Conservation (phyloP, 2,329 filamentous ascomycete species). For the Malbranchea cinnamomea region DNA sequence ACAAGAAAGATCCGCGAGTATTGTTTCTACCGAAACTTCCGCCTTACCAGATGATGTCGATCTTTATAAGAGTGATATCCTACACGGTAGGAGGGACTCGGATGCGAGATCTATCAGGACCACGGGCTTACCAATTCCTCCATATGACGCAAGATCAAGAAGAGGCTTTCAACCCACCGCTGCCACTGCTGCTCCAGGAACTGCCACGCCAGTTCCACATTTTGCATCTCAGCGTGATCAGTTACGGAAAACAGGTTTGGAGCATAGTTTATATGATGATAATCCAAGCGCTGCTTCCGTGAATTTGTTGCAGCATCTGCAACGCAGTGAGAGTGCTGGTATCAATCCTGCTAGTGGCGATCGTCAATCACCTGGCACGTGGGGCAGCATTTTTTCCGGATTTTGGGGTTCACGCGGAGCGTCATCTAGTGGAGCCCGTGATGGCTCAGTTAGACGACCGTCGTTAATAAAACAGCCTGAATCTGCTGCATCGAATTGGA, state of each 20-base stretch:
- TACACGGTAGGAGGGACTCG: slow-evolving; percentile 23
- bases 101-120: slow-evolving; percentile 31
- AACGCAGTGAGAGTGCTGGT: slow-evolving; percentile 37
- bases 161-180: slow-evolving; percentile 37
- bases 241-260: slow-evolving; percentile 5
- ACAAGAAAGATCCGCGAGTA: slow-evolving; percentile 28
- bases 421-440: slow-evolving; percentile 33
- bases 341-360: slow-evolving; percentile 31
- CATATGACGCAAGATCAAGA: slow-evolving; percentile 24
- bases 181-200: slow-evolving; percentile 37
- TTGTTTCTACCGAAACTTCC: slow-evolving; percentile 28
- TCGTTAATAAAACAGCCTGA: no score
- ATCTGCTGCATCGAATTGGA: no score
- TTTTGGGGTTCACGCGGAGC: slow-evolving; percentile 39
- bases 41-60: slow-evolving; percentile 21
- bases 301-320: slow-evolving; percentile 39
- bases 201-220: slow-evolving; percentile 37
- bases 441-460: no score
- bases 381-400: slow-evolving; percentile 41
- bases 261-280: slow-evolving; percentile 16
- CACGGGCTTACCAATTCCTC: slow-evolving; percentile 30
- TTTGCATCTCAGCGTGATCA: slow-evolving; percentile 31
- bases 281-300: slow-evolving; percentile 36
- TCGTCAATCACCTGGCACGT: slow-evolving; percentile 33
- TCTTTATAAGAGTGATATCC: slow-evolving; percentile 12